These are phyloP conservation scores for Aspergillus sclerotiicarbonarius DNA, from an alignment of 495 filamentous ascomycete genomes.

Conservation along the genomic window DNA sequence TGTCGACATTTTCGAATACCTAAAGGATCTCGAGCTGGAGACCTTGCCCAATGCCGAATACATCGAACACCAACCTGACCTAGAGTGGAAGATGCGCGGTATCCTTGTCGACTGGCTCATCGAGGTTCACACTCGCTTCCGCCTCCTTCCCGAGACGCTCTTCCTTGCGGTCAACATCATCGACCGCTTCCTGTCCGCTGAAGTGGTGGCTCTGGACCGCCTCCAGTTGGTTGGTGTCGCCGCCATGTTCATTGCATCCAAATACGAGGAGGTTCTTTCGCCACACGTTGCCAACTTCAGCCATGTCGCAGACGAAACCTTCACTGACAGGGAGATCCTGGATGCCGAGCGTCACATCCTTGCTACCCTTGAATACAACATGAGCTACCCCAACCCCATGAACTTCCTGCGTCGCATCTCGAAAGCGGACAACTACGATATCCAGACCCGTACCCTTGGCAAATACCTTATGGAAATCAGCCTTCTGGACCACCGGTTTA, in stretches of 20 bases:
- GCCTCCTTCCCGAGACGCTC: slow-evolving; percentile 93
- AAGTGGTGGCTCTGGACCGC: slow-evolving; percentile 91
- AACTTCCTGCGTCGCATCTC: slow-evolving; percentile 98
- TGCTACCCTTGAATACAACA: slow-evolving; percentile 86
- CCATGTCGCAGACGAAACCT: slow-evolving; percentile 94
- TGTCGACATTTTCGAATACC: slow-evolving; percentile 94
- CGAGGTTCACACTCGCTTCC: slow-evolving; percentile 96
- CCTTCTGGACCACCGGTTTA: slow-evolving; percentile 88
- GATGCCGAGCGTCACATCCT: slow-evolving; percentile 94
- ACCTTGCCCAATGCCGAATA: slow-evolving; percentile 90
- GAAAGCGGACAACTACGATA: slow-evolving; percentile 97
- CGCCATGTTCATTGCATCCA: slow-evolving; percentile 98
- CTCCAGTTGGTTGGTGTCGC: slow-evolving; percentile 96
- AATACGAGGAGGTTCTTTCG: slow-evolving; percentile 97
- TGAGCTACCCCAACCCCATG: slow-evolving; percentile 99
- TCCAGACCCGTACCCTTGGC: slow-evolving; percentile 91
- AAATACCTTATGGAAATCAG: slow-evolving; percentile 99
- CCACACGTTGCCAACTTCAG: slow-evolving; percentile 96
- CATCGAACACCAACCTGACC: slow-evolving; percentile 87
- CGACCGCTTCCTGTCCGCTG: slow-evolving; percentile 91
- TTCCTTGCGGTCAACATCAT: slow-evolving; percentile 98
- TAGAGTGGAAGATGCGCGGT: slow-evolving; percentile 98
- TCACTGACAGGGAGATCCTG: slow-evolving; percentile 93
- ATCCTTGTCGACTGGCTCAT: slow-evolving; percentile 98
- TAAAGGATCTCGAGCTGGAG: slow-evolving; percentile 77